Conservation (phyloP, 2,329 filamentous ascomycete genomes). For the Diaporthe citrichinensis region DNA sequence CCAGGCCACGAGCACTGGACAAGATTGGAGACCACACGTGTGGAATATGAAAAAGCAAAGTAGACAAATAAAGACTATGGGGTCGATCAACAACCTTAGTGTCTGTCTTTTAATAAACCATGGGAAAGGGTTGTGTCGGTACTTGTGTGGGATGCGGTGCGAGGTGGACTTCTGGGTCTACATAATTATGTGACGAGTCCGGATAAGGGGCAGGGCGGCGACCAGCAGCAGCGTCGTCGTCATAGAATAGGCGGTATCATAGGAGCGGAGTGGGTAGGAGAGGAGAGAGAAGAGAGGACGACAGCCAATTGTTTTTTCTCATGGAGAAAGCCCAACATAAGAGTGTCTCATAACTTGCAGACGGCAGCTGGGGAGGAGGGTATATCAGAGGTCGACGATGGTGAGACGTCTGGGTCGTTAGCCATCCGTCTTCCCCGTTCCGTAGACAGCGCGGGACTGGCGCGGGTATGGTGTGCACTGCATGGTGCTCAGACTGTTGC, state of each 20-base stretch:
- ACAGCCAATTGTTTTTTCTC: neutral
- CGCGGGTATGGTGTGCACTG: neutral
- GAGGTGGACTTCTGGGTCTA: conserved; percentile 28
- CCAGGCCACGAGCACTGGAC: neutral
- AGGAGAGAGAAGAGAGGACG: neutral
- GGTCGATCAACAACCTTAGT: conserved; percentile 29
- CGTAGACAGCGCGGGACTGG: conserved; percentile 1
- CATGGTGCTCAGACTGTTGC: neutral
- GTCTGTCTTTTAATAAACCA: conserved; percentile 7
- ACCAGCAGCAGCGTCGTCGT: neutral
- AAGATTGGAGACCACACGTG: neutral
- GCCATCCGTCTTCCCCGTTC: neutral
- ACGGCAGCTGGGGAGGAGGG: conserved; percentile 17
- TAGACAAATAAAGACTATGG: neutral
- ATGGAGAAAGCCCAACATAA: neutral
- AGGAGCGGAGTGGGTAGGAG: neutral
- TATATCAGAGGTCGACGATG: conserved; percentile 16
- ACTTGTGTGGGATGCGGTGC: conserved; percentile 18
- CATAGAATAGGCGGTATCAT: conserved; percentile 10
- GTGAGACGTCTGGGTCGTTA: conserved; percentile 25
- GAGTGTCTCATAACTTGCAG: neutral
- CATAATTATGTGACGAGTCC: conserved; percentile 14
- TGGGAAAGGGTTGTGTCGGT: conserved; percentile 19
- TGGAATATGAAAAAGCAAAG: conserved; percentile 1
- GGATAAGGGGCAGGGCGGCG: conserved; percentile 21